A percentile compares a stretch with the other conserved stretches of the same genome.
Evolutionary conservation across 352 stramenopile genomes (phyloP).

Genomic region (Phytopythium cucurbitacearum): DNA sequence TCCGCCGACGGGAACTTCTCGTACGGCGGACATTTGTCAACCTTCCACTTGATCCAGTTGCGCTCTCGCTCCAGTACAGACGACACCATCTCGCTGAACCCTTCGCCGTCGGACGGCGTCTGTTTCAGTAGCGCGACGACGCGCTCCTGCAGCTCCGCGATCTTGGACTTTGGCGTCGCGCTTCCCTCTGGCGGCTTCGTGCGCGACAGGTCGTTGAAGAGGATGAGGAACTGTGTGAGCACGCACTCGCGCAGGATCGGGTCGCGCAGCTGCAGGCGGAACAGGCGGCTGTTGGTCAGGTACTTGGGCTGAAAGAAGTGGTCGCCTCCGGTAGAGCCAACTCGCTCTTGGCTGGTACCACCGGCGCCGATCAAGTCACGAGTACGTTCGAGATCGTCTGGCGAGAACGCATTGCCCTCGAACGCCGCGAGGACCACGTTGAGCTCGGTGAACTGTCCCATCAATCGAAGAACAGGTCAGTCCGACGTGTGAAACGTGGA

Average conservation of each 20-base stretch:
- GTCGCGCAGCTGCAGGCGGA: conserved; percentile 88
- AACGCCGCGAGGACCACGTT: conserved; percentile 78
- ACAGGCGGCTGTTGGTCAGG: conserved; percentile 88
- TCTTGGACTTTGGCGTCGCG: conserved; percentile 50
- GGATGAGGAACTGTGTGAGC: conserved; percentile 83
- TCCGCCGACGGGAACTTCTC: conserved; percentile 38
- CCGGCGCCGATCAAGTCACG: conserved; percentile 35
- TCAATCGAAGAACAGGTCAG: conserved; percentile 1
- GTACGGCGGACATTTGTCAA: conserved; percentile 81
- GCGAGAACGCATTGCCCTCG: conserved; percentile 83
- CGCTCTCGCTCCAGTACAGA: conserved; percentile 84
- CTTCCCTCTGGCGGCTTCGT: conserved; percentile 42
- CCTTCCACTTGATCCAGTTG: conserved; percentile 91
- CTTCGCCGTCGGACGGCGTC: conserved; percentile 82
- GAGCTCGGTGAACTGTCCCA: conserved; percentile 59
- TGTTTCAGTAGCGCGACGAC: conserved; percentile 77
- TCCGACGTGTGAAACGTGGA: background rate
- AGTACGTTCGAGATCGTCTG: conserved; percentile 69
- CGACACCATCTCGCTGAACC: conserved; percentile 86
- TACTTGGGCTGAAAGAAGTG: conserved; percentile 93
- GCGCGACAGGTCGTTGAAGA: conserved; percentile 71
- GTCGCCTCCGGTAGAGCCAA: conserved; percentile 25
- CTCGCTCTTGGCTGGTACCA: conserved; percentile 31
- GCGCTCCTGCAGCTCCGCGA: conserved; percentile 61
- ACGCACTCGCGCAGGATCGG: conserved; percentile 88